A percentile compares a stretch with the other conserved stretches of the same genome.
Conservation (phyloP, 768 basidiomycete species). For the Imleria badia region DNA sequence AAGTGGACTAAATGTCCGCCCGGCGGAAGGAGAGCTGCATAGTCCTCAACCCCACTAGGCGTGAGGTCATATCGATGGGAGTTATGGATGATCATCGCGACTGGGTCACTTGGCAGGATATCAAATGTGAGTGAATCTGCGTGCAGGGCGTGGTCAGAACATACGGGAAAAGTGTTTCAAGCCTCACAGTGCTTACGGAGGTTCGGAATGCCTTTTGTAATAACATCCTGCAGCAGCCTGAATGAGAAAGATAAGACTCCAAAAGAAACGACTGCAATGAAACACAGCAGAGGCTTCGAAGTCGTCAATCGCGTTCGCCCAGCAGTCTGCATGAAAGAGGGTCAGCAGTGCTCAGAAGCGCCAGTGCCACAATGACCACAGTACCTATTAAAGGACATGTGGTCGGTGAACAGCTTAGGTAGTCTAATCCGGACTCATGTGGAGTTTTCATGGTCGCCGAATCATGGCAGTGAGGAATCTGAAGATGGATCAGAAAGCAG, state of each 20-base stretch:
- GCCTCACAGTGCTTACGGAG: background rate
- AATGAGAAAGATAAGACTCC: background rate
- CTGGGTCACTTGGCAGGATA: slow-evolving; percentile 10
- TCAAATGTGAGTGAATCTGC: slow-evolving; percentile 7
- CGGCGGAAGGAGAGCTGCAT: slow-evolving; percentile 28
- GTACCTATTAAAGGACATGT: no score
- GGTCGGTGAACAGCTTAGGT: no score
- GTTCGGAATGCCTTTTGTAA: background rate
- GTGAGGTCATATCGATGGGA: slow-evolving; percentile 21
- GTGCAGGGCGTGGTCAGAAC: background rate
- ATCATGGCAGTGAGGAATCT: no score
- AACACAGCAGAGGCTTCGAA: background rate
- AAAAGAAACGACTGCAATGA: background rate
- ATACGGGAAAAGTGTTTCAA: background rate
- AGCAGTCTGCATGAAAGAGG: background rate
- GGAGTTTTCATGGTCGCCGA: no score
- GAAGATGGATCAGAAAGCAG: no score
- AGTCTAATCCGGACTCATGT: no score
- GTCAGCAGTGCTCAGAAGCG: no score
- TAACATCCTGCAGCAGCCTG: background rate
- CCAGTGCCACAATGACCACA: no score
- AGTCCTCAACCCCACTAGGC: slow-evolving; percentile 25
- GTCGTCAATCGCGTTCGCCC: background rate
- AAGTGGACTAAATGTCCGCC: slow-evolving; percentile 33
- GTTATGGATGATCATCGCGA: slow-evolving; percentile 25